Evolutionary conservation across 495 filamentous ascomycete genomes (phyloP).

Genomic region (Sabuloglossum arenarium): DNA sequence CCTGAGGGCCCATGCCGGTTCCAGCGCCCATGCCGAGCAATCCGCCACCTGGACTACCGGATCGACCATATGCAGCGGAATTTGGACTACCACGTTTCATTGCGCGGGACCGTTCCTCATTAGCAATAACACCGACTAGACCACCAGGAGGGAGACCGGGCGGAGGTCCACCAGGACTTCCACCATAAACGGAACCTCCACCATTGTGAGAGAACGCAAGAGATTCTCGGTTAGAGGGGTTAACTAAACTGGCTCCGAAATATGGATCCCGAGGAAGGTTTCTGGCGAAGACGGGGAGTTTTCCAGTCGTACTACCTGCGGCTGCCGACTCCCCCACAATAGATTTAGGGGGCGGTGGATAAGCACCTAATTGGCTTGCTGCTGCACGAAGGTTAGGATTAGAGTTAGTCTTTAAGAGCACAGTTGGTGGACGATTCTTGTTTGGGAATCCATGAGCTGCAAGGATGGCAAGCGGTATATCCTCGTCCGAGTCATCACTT

Average conservation of each 20-base stretch:
- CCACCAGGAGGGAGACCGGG: conserved; percentile 39
- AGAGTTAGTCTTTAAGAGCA: conserved; percentile 42
- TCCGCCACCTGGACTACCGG: conserved; percentile 20
- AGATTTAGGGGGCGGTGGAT: conserved; percentile 24
- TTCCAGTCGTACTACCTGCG: conserved; percentile 21
- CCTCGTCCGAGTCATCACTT: conserved; percentile 57
- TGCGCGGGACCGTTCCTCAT: conserved; percentile 58
- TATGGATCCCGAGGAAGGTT: conserved; percentile 81
- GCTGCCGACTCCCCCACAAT: conserved; percentile 18
- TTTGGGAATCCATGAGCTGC: conserved; percentile 84
- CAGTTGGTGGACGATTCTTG: conserved; percentile 57
- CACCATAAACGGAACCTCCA: conserved; percentile 34
- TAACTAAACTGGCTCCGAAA: conserved; percentile 61
- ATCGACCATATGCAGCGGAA: conserved; percentile 14
- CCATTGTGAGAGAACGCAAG: conserved; percentile 38
- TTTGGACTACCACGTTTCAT: conserved; percentile 51
- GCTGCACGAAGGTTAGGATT: conserved; percentile 37
- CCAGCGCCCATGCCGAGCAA: conserved; percentile 22
- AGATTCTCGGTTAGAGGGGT: conserved; percentile 52
- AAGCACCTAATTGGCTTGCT: conserved; percentile 13
- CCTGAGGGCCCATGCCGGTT: neutral
- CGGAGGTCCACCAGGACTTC: conserved; percentile 17
- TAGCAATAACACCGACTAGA: conserved; percentile 76
- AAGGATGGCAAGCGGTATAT: conserved; percentile 72
- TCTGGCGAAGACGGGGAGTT: conserved; percentile 65